Conservation (phyloP, 2,329 filamentous ascomycete genomes). For the Trichophyton schoenleinii region DNA sequence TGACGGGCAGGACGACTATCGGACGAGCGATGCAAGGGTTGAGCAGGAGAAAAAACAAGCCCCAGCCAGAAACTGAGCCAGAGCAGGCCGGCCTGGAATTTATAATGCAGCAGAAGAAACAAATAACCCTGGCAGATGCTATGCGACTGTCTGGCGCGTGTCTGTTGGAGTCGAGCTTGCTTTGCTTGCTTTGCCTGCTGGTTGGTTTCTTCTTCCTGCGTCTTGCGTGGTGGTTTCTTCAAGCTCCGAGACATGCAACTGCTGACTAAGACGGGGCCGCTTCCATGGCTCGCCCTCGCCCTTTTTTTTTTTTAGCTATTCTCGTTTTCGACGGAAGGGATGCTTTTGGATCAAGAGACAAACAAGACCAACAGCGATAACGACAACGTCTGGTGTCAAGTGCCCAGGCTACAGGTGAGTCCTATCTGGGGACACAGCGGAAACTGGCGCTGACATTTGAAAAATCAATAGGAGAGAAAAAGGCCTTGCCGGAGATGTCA, state of each 20-base stretch:
- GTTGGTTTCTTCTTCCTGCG: not conserved
- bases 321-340: not conserved
- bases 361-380: not conserved
- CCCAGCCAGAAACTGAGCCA: not conserved
- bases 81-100: not conserved
- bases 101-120: not conserved
- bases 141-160: not conserved
- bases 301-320: not conserved
- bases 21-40: not conserved
- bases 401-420: not conserved
- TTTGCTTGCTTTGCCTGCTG: not conserved
- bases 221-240: not conserved
- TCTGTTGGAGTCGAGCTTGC: not conserved
- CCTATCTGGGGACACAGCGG: not conserved
- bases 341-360: not conserved
- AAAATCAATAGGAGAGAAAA: not conserved
- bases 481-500: constrained; percentile 8
- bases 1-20: not conserved
- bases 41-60: not conserved
- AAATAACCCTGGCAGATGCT: not conserved
- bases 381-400: not conserved
- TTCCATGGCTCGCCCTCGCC: not conserved
- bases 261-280: not conserved
- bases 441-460: not conserved
- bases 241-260: not conserved